Base-by-base conservation (phyloP, 148 eudicot species). In the Polygonum aviculare region DNA sequence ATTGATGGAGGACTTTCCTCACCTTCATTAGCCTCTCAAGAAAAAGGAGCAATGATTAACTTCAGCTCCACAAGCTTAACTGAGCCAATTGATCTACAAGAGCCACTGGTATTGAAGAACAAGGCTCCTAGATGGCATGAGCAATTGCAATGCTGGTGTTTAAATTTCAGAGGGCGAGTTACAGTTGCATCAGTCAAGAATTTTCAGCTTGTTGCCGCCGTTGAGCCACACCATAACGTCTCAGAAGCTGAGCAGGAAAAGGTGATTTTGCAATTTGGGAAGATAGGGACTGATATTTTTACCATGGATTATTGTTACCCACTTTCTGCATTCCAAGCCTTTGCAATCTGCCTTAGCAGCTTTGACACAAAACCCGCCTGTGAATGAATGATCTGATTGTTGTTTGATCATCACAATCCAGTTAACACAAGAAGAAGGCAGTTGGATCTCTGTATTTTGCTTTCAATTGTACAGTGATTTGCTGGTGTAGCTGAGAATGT, bases 121-220 rank as follows among this genome's bases (percentile, higher is more conserved):
- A 94, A 90, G 81, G 85, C 97, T 60, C 98, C 98, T 55, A 85
- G 97, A 79, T 94, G 97, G 98, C 98, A 94, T 50, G 98, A 90
- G 74, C 98, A 94, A 79, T 83, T 94, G 47, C 98, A 94, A 76
- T 94, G 98, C 80, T 94, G 98, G 98, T 94, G 98, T 80, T 80
- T 94, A 72, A 91, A 94, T 76, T 94, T 94, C 51, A 87, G 83
- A 80, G 98, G 98, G n/a, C 86, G 98, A 21, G 98, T 94, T 10
- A 94, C 98, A 0, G 97, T 94, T 31, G 98, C 98, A 51, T 94
- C 97, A 1, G 94, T 94, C 14, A 92, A 92, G 82, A 94, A 92
- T 72, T 92, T 94, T 80, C 97, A 94, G 91, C 97, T 90, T 10
- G 97, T 92, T 76, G 98, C 98, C 38, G 86, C 92, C 51, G 87